phyloP scores from a whole-genome alignment of 2,329 filamentous ascomycete genomes.

The Stenocarpella maydis region DNA sequence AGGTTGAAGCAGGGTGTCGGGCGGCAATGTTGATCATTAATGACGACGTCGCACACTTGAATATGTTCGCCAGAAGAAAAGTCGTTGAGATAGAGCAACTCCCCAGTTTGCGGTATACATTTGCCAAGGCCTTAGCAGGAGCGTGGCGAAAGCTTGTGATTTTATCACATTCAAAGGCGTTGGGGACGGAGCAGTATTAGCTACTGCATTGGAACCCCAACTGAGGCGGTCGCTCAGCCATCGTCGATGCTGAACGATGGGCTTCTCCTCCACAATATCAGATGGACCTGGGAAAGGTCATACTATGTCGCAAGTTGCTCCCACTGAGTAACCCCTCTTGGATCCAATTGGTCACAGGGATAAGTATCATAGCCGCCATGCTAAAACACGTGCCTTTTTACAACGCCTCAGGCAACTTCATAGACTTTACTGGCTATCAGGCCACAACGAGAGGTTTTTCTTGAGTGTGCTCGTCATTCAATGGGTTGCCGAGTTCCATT shows the following conservation, averaged over 20 bases:
- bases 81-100: neutral
- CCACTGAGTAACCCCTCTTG: no score
- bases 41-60: neutral
- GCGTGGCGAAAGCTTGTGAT: conserved; percentile 8
- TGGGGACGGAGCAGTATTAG: no score
- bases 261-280: neutral
- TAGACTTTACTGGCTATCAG: no score
- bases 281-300: neutral
- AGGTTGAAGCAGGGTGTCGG: neutral
- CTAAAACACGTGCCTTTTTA: no score
- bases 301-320: neutral
- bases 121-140: neutral
- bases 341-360: neutral
- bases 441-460: no score
- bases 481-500: no score
- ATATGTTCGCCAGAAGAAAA: neutral
- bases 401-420: no score
- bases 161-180: neutral
- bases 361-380: neutral
- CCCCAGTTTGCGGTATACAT: neutral
- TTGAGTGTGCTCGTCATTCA: no score
- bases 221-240: neutral
- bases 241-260: neutral
- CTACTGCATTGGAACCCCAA: neutral
- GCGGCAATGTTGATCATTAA: neutral